Base-by-base conservation (phyloP, 805 yeast genomes). In the Candida maris region DNA sequence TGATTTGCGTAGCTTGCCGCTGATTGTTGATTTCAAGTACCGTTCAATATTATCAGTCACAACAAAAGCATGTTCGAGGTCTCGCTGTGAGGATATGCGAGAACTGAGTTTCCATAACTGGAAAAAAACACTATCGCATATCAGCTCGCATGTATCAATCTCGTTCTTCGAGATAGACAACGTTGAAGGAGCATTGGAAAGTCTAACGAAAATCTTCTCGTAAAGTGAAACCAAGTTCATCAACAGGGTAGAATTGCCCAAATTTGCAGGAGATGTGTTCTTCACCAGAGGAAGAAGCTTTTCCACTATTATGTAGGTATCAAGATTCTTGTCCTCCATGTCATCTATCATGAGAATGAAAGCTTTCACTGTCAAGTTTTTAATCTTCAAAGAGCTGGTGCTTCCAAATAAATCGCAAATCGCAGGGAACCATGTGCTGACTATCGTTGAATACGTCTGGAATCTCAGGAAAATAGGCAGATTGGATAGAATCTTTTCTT, bases 311-410 rank as follows among this genome's bases (percentile, higher is more conserved):
- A 84, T 75, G 35, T 76, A 72, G 46, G 77, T 78, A 49, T 89
- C 96, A 35, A 88, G 69, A 5, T 77, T 71, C 42, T 79, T 78
- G 15, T 70, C 65, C 6, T 45, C 35, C 45, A 50, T 41, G 6
- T 55, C 62, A 26, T 46, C 46, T 13, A 85, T 71, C 50, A 88
- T 61, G 31, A 64, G 52, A 10, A 73, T 68, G 48, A 88, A 79
- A 1, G 85, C 70, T 14, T 69, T 63, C 16, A 87, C 67, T 2
- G 93, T 75, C 12, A 76, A 70, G 13, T 82, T 65, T 52, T 93
- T 91, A 19, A 93, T 83, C 4, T 84, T 77, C 22, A 89, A 66
- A 19, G 93, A 77, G 0, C 89, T 85, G 1, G 98, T 93, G 30
- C 86, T 82, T 25, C 87, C 75, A 61, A 91, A 93, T 6, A 86